Conservation (phyloP, 139 green algal species). For the Coccomyxa sp. region DNA sequence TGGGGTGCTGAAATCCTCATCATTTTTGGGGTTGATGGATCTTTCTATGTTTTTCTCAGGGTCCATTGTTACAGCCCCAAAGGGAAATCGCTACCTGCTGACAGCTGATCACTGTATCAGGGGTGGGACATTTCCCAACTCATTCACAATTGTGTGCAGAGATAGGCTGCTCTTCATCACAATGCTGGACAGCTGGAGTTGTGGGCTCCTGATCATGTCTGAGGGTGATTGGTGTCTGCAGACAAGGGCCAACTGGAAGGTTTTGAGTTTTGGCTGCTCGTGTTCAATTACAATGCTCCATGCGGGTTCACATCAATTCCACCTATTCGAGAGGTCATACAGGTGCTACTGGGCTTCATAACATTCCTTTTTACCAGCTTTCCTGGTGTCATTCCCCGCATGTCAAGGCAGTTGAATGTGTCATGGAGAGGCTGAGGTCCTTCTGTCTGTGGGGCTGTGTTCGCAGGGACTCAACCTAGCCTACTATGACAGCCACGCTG, state of each 20-base stretch:
- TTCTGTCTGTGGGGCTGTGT: not conserved
- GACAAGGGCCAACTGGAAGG: not conserved
- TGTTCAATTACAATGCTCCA: not conserved
- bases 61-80: not conserved
- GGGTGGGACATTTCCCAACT: not conserved
- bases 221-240: not conserved
- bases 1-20: too few species aligned
- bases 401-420: not conserved
- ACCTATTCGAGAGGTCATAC: not conserved
- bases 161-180: too few species aligned
- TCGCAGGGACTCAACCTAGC: not conserved
- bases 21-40: not conserved
- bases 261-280: not conserved
- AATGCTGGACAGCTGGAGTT: not conserved
- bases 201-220: not conserved
- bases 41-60: not conserved
- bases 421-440: not conserved
- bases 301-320: not conserved
- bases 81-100: not conserved
- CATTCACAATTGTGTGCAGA: not conserved
- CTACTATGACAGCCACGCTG: not conserved
- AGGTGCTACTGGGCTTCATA: not conserved
- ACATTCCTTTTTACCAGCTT: not conserved
- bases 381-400: not conserved
- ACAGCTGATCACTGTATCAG: not conserved